Evolutionary conservation across 805 yeast genomes (phyloP).

Genomic region (Candida anglica): DNA sequence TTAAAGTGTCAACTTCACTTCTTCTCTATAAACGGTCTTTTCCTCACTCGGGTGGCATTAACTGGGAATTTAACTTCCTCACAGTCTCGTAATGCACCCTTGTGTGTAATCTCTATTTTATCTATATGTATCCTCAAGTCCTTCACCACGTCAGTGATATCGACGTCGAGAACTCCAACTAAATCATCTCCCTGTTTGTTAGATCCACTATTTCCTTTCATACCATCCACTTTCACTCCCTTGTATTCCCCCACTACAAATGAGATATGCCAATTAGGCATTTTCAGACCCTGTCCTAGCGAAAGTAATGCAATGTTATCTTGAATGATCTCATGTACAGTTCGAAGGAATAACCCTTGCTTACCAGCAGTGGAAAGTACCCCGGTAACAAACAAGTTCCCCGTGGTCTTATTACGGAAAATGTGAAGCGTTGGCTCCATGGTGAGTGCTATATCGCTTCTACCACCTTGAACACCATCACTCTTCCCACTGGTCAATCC

Average conservation of each 20-base stretch:
- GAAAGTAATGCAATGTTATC: background rate
- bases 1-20: background rate
- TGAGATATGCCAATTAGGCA: conserved; percentile 3
- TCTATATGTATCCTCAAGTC: background rate
- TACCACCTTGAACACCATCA: background rate
- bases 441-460: background rate
- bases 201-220: background rate
- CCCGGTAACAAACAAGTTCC: conserved; percentile 3
- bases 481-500: background rate
- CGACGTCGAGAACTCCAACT: background rate
- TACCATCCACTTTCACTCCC: conserved; percentile 1
- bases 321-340: background rate
- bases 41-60: background rate
- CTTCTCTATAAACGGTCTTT: background rate
- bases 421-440: background rate
- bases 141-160: background rate
- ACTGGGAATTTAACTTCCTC: conserved; percentile 1
- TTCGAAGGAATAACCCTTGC: conserved; percentile 2
- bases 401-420: conserved; percentile 2
- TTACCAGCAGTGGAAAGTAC: background rate
- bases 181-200: background rate
- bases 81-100: background rate
- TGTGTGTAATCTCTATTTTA: background rate
- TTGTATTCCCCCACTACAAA: conserved; percentile 2
- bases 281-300: background rate